These are phyloP conservation scores for Aspergillus sp. DNA, from an alignment of 2,329 filamentous ascomycete genomes.

Conservation along the genomic window DNA sequence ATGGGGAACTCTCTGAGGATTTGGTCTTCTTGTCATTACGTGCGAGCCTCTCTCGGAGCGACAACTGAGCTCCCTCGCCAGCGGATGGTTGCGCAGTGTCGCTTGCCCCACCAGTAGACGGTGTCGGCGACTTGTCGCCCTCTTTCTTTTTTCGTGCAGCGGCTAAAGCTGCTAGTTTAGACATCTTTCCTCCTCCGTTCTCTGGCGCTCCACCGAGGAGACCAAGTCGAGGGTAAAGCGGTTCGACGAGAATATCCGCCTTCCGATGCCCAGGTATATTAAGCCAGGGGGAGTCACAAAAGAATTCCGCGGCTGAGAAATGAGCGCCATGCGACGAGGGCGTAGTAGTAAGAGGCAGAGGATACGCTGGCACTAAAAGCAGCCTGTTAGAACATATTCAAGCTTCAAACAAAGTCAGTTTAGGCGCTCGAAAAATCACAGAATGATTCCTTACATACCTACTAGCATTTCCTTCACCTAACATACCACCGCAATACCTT, in stretches of 20 bases:
- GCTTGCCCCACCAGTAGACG: slow-evolving; percentile 1
- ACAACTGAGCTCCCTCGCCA: slow-evolving; percentile 27
- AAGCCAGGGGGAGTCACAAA: slow-evolving; percentile 83
- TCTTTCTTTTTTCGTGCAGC: slow-evolving; percentile 83
- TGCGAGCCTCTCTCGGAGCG: slow-evolving; percentile 41
- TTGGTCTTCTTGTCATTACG: slow-evolving; percentile 27
- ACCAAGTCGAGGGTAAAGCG: slow-evolving; percentile 60
- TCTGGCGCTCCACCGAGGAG: slow-evolving; percentile 74
- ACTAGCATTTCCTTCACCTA: slow-evolving; percentile 4
- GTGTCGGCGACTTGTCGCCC: slow-evolving; percentile 54
- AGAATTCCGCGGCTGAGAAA: slow-evolving; percentile 62
- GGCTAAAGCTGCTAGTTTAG: slow-evolving; percentile 87
- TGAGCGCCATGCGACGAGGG: slow-evolving; percentile 28
- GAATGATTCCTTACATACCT: slow-evolving; percentile 17
- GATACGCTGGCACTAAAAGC: slow-evolving; percentile 32
- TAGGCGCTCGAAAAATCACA: slow-evolving; percentile 16
- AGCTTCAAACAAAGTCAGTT: slow-evolving; percentile 34
- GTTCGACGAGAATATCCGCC: slow-evolving; percentile 63
- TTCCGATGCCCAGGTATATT: slow-evolving; percentile 66
- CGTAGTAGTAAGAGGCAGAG: slow-evolving; percentile 20
- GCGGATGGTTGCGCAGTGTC: slow-evolving; percentile 15
- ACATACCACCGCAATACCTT: background rate
- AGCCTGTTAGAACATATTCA: slow-evolving; percentile 38
- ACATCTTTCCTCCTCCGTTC: slow-evolving; percentile 64
- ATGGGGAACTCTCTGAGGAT: slow-evolving; percentile 22